Evolutionary conservation across 768 basidiomycete genomes (phyloP), one percentile per base, ranked within the genome.

Genomic region (Trametes elegans): DNA sequence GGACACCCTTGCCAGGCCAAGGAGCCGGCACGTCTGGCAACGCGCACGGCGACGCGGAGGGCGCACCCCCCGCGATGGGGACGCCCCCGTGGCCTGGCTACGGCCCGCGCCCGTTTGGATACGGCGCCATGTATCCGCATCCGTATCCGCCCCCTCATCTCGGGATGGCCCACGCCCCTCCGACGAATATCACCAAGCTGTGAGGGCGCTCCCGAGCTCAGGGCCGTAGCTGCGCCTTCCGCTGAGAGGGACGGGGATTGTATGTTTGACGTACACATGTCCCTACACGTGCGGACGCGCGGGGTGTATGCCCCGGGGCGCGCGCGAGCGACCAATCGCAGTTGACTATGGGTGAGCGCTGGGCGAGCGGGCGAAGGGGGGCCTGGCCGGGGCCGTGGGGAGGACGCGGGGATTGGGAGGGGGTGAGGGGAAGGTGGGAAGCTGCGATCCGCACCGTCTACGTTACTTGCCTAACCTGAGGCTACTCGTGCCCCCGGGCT

Each of bases 141-240:
- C n/a, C 42, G 10, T 36, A 27, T 19, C 48, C 52, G 18, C 32
- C 31, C 7, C 46, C 57, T 18, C 42, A 53, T n/a, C 43, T 53
- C 26, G 45, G 52, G n/a, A 27, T 54, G 18, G 53, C 58, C 5
- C 53, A 42, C 28, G 35, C 57, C 0, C 53, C 49, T 3, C 54
- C 57, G 1, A 50, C 57, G 21, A 53, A 53, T 26, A 52, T 57
- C 46, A 57, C 61, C 18, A 62, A 62, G 39, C 45, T 58, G 11
- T 62, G 51, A 61, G 23, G 40, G 39, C 32, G 14, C n/a, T n/a
- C n/a, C n/a, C n/a, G n/a, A 26, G 24, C n/a, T n/a, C n/a, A n/a
- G n/a, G n/a, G n/a, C n/a, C n/a, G n/a, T n/a, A n/a, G n/a, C n/a
- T n/a, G n/a, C n/a, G n/a, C n/a, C n/a, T n/a, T n/a, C n/a, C n/a